Evolutionary conservation across 768 basidiomycete species (phyloP), one percentile per base, ranked within the genome.

Genomic region (Roridomyces roridus): DNA sequence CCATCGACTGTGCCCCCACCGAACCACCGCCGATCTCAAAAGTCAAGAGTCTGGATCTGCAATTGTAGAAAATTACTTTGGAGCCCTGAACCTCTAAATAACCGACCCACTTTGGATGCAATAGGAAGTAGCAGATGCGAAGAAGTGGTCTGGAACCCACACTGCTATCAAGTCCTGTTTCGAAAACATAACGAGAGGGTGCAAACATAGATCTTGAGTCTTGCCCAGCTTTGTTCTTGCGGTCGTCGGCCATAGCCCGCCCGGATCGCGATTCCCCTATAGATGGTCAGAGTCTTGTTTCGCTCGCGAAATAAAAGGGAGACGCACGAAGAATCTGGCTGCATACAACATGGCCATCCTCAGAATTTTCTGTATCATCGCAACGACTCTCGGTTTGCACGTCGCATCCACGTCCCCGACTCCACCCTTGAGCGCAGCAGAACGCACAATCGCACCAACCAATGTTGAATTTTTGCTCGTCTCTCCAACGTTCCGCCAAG

Each of bases 381-480:
- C 35, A 3, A 48, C 51, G 7, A 49, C 57, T 1, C 34, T 59
- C 10, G 43, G 41, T 3, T 29, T 59, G 12, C 51, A 53, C 29
- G 18, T 54, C 17, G 46, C 46, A 12, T 48, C 42, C 14, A 59
- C 57, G 4, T 49, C 57, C 20, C 57, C 57, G 0, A 59, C 53
- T 31, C 57, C 57, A 7, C 57, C 57, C 9, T 51, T 54, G 1
- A 7, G 14, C 7, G 28, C 39, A 4, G 21, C 57, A 1, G 42
- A 37, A 34, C 20, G 51, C 14, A 59, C 40, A 3, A 49, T 59
- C 2, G 11, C 46, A 11, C 46, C 34, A 18, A 59, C 51, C n/a
- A 39, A n/a, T 18, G 20, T 59, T 12, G 57, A 59, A 35, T 49
- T 53, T 15, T 49, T 59, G 4, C 51, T 59, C 9, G 40, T 45